Conservation (phyloP, 2,329 filamentous ascomycete species). For the Botrytis galanthina region DNA sequence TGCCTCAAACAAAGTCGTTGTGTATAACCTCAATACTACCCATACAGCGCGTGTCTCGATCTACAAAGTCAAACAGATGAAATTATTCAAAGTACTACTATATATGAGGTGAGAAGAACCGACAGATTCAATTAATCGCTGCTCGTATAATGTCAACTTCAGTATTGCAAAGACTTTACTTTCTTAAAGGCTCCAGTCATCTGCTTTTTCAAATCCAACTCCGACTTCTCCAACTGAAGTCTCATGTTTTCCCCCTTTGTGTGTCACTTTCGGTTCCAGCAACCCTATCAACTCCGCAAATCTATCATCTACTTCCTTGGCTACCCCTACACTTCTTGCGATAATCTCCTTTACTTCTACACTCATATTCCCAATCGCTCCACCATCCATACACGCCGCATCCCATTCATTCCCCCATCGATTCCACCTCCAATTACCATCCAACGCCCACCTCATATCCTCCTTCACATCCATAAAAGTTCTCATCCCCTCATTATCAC, state of each 20-base stretch:
- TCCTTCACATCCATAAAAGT: neutral
- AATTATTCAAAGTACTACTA: neutral
- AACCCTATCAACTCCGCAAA: neutral
- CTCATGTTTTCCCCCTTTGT: neutral
- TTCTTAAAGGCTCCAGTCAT: neutral
- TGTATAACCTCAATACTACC: neutral
- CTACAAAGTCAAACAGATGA: neutral
- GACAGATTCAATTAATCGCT: neutral
- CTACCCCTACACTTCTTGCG: neutral
- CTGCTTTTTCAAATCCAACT: neutral
- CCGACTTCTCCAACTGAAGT: neutral
- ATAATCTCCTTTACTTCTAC: neutral
- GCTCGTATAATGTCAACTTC: neutral
- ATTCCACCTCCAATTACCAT: neutral
- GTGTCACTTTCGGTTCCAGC: neutral
- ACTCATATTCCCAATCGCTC: neutral
- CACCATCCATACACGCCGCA: neutral
- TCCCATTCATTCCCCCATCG: neutral
- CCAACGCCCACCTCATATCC: neutral
- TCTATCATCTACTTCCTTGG: neutral
- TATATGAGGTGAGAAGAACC: neutral
- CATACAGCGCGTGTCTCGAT: neutral
- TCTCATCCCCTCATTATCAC: neutral
- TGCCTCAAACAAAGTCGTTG: fast-evolving
- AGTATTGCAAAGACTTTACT: neutral